A percentile compares a stretch with the other conserved stretches of the same genome.
phyloP scores from a whole-genome alignment of 2,329 filamentous ascomycete genomes.

The Beauveria brongniartii region DNA sequence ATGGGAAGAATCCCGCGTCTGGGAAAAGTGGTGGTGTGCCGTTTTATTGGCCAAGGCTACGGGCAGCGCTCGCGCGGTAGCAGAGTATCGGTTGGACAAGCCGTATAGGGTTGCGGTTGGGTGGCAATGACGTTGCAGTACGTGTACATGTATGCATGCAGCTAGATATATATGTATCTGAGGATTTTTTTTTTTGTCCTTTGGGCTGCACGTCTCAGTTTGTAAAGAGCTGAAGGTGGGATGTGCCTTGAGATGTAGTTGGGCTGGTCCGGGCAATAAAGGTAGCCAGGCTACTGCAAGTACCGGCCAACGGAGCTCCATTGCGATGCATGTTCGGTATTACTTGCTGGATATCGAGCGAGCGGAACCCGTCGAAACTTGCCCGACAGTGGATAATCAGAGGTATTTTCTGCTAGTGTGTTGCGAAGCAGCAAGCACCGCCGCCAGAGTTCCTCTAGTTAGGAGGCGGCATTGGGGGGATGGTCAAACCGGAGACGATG shows the following conservation, averaged over 20 bases:
- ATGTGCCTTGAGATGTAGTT: not conserved
- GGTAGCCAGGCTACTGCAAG: not conserved
- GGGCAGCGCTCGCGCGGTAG: not conserved
- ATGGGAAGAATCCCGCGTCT: not conserved
- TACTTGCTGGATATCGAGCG: slow-evolving; percentile 2
- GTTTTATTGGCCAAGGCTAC: not conserved
- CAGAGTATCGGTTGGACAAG: not conserved
- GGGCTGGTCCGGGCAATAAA: no score
- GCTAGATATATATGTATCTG: not conserved
- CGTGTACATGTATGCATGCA: not conserved
- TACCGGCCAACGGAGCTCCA: not conserved
- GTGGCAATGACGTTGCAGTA: not conserved
- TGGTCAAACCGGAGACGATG: no score
- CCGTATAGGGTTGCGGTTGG: not conserved
- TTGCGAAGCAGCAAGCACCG: not conserved
- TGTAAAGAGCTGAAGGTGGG: not conserved
- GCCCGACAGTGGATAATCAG: not conserved
- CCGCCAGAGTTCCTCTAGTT: not conserved
- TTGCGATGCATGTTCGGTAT: slow-evolving; percentile 1
- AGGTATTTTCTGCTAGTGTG: not conserved
- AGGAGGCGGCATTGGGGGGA: not conserved
- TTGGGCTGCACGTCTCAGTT: not conserved
- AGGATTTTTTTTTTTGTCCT: not conserved
- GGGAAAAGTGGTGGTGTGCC: not conserved
- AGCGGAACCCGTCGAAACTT: not conserved